Conservation (phyloP, 371 early-diverging fungal species). For the Mortierella polycephala region DNA sequence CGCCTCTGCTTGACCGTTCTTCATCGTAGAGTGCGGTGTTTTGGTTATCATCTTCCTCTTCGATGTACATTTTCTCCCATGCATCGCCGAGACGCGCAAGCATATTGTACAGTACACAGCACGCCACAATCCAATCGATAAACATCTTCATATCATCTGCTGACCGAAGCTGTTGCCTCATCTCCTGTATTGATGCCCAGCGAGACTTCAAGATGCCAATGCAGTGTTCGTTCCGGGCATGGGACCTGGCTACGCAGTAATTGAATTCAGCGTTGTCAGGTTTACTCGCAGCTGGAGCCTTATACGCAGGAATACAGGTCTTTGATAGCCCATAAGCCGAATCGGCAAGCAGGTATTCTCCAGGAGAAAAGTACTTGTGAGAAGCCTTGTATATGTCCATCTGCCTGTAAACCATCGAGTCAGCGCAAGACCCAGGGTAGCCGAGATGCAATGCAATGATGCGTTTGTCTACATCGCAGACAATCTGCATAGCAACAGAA, state of each 20-base stretch:
- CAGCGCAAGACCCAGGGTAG: constrained; percentile 2
- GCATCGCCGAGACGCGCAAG: constrained; percentile 4
- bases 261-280: constrained; percentile 19
- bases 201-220: constrained; percentile 20
- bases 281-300: background rate
- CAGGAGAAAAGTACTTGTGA: constrained; percentile 6
- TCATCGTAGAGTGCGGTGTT: background rate
- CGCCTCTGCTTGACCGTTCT: background rate
- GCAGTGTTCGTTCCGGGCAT: constrained; percentile 26
- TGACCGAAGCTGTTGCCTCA: constrained; percentile 5
- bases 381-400: constrained; percentile 1
- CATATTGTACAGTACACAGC: constrained; percentile 25
- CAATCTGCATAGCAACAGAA: constrained; percentile 9
- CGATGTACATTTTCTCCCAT: background rate
- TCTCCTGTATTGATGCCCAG: constrained; percentile 10
- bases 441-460: constrained; percentile 10
- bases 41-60: background rate
- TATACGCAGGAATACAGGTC: constrained; percentile 15
- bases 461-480: constrained; percentile 11
- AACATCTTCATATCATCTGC: background rate
- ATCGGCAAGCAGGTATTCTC: constrained; percentile 17
- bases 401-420: constrained; percentile 1
- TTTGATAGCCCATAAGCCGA: constrained; percentile 9
- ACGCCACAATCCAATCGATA: constrained; percentile 6
- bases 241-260: constrained; percentile 6